Evolutionary conservation across 176 grass and related monocot genomes (phyloP), one percentile per base, ranked within the genome.

Genomic region (Urochloa ruziziensis): DNA sequence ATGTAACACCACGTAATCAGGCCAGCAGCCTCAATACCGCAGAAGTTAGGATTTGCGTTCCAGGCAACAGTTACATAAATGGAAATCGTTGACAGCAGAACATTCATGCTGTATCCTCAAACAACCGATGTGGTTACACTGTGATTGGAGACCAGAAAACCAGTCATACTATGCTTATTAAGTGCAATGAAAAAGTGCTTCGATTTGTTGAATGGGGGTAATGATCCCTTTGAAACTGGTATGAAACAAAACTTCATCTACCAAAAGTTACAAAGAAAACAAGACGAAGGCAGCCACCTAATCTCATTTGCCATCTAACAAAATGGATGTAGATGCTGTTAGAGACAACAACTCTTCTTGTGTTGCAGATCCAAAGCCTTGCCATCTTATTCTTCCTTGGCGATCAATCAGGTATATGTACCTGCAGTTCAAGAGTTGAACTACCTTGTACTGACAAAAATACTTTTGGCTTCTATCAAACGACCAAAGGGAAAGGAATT

Each of bases 361-460:
- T 10, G 88, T 91, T 28, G 95, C 90, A 67, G 73, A 71, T 86
- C 92, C 95, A 89, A 91, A 97, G 54, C 92, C 95, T 88, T 93
- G 92, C 95, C 95, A 97, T 77, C 95, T 94, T 85, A 97, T 93
- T 80, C 92, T 87, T 36, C 92, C 95, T 18, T 86, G 34, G 29
- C 79, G 63, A 76, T 97, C 95, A 63, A 97, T 64, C 14, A 97
- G 86, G 83, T 93, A 97, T 76, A 93, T 87, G 81, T 97, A 97
- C 52, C 95, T 97, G 81, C 73, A 80, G 62, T 16, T 73, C n/a
- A 62, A 65, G 72, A 77, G 6, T 66, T 65, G 64, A 71, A 39
- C 72, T 18, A 67, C 28, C 59, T 74, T 82, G 70, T n/a, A 61
- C 24, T 64, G 67, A 66, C 12, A 67, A 49, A 11, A 51, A 12